A percentile compares a stretch with the other conserved stretches of the same genome.
Conservation (phyloP, 768 basidiomycete genomes). For the Asterophora lycoperdoides region DNA sequence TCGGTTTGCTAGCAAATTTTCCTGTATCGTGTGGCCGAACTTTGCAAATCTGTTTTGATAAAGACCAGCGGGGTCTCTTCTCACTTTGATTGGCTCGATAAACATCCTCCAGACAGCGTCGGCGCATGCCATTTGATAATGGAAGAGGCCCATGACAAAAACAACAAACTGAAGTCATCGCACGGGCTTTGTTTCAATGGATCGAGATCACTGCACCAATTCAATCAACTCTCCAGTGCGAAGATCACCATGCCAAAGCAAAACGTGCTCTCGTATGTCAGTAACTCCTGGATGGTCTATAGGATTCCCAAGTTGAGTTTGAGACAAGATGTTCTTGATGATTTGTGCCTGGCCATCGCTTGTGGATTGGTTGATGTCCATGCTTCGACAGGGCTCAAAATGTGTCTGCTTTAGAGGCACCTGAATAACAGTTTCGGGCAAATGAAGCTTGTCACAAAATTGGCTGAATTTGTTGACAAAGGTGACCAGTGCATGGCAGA, state of each 20-base stretch:
- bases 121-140: conserved; percentile 16
- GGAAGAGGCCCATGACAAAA: conserved; percentile 13
- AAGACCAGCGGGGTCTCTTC: conserved; percentile 4
- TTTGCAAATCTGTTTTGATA: conserved; percentile 6
- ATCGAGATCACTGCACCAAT: conserved; percentile 1
- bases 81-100: conserved; percentile 6
- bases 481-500: conserved; percentile 8
- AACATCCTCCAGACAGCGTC: conserved; percentile 10
- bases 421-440: conserved; percentile 14
- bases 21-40: conserved; percentile 24
- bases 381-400: conserved; percentile 8
- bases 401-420: conserved; percentile 9
- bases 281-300: not conserved
- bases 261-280: conserved; percentile 8
- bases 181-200: conserved; percentile 15
- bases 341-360: conserved; percentile 15
- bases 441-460: conserved; percentile 11
- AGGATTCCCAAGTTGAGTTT: conserved; percentile 9
- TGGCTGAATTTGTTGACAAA: conserved; percentile 11
- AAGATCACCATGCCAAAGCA: conserved; percentile 21
- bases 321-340: not conserved
- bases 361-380: conserved; percentile 20
- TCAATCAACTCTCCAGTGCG: conserved; percentile 17
- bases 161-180: conserved; percentile 7
- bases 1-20: conserved; percentile 19